Evolutionary conservation across 2,329 filamentous ascomycete genomes (phyloP).

Genomic region (Xylaria sp.): DNA sequence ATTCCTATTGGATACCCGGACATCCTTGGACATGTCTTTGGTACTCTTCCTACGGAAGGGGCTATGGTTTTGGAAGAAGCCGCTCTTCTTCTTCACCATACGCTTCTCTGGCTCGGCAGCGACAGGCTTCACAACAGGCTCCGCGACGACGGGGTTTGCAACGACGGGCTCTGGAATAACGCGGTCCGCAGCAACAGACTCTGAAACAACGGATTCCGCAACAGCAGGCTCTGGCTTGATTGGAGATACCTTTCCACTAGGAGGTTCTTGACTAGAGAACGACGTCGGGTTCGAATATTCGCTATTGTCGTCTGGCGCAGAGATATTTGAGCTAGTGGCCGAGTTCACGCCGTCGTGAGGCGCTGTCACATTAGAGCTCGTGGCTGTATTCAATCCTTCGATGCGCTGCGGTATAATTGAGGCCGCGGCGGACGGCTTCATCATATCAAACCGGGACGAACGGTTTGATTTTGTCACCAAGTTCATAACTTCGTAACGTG

Average conservation of each 20-base stretch:
- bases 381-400: constrained; percentile 20
- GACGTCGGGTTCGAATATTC: constrained; percentile 91
- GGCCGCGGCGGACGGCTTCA: constrained; percentile 10
- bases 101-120: constrained; percentile 66
- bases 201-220: constrained; percentile 48
- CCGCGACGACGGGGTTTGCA: constrained; percentile 53
- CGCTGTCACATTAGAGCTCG: constrained; percentile 23
- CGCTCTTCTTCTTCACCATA: constrained; percentile 76
- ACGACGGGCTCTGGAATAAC: background rate
- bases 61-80: constrained; percentile 92
- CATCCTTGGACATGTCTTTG: constrained; percentile 77
- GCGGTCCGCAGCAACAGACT: background rate
- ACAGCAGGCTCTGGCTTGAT: constrained; percentile 44
- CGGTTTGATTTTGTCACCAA: constrained; percentile 2
- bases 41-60: constrained; percentile 94
- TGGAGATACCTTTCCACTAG: constrained; percentile 74
- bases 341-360: constrained; percentile 28
- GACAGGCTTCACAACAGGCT: constrained; percentile 61
- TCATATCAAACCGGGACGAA: constrained; percentile 10
- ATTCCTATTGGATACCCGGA: constrained; percentile 61
- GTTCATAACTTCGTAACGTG: constrained; percentile 15
- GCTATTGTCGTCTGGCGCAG: constrained; percentile 88
- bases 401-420: constrained; percentile 11
- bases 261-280: constrained; percentile 84
- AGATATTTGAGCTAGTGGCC: constrained; percentile 47